A percentile compares a stretch with the other conserved stretches of the same genome.
These are phyloP conservation scores for Meira miltonrushii DNA, from an alignment of 1,284 basidiomycete species.

Conservation along the genomic window DNA sequence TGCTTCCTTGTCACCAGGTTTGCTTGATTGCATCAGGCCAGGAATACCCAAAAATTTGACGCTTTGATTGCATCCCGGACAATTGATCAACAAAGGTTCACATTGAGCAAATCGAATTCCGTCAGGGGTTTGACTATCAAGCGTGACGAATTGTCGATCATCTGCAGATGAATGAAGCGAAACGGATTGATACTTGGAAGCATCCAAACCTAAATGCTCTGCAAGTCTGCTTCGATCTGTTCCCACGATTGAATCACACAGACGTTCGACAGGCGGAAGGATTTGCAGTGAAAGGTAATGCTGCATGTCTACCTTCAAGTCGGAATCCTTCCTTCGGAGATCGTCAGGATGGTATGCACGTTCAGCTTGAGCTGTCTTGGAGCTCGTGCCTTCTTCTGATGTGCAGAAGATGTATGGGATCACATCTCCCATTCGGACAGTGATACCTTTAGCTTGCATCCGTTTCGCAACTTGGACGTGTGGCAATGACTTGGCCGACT, in stretches of 20 bases:
- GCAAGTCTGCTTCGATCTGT: constrained; percentile 86
- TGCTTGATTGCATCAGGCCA: not conserved
- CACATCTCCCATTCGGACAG: constrained; percentile 80
- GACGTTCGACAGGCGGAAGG: constrained; percentile 84
- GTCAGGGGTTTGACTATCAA: constrained; percentile 87
- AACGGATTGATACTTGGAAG: constrained; percentile 62
- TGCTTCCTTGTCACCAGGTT: constrained; percentile 16
- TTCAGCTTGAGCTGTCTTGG: constrained; percentile 78
- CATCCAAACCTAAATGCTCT: constrained; percentile 90
- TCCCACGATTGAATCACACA: constrained; percentile 94
- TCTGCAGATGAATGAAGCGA: constrained; percentile 56
- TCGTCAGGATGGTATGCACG: constrained; percentile 91
- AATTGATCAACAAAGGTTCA: constrained; percentile 29
- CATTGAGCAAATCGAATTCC: constrained; percentile 63
- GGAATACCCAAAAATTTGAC: constrained; percentile 22
- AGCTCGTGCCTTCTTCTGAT: constrained; percentile 65
- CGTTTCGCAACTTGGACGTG: constrained; percentile 94
- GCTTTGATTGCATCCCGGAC: constrained; percentile 26
- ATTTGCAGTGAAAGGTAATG: constrained; percentile 88
- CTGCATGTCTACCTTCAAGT: constrained; percentile 60
- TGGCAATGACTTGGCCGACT: constrained; percentile 86
- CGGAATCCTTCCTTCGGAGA: constrained; percentile 59
- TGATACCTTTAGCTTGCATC: constrained; percentile 77
- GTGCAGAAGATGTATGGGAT: constrained; percentile 93
- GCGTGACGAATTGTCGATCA: constrained; percentile 65